Percentiles rank a stretch among this genome's conserved stretches.
Evolutionary conservation across 768 basidiomycete species (phyloP).

Genomic region (Phanerodontia chrysosporium): DNA sequence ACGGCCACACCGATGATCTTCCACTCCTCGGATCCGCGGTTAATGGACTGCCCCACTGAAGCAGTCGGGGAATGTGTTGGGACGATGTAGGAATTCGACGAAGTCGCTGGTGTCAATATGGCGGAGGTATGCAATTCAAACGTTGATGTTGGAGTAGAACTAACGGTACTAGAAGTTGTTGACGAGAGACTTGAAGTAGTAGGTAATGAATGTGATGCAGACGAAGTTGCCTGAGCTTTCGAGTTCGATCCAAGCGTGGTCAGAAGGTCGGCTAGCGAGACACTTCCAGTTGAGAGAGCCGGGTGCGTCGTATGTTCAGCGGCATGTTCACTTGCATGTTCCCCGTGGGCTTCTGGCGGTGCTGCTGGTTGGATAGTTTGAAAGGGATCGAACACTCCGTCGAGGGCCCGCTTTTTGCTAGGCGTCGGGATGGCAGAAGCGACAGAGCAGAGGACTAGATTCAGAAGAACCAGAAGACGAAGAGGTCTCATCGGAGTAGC

Average conservation of each 20-base stretch:
- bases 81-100: background rate
- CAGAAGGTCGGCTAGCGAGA: background rate
- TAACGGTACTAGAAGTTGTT: background rate
- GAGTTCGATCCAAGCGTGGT: background rate
- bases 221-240: background rate
- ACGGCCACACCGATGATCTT: constrained; percentile 67
- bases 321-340: background rate
- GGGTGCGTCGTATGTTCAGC: background rate
- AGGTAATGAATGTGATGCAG: constrained; percentile 1
- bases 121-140: background rate
- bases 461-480: background rate
- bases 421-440: background rate
- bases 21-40: constrained; percentile 49
- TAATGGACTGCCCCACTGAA: background rate
- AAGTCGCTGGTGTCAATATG: background rate
- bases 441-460: background rate
- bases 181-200: background rate
- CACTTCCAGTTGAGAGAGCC: background rate
- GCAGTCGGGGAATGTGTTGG: background rate
- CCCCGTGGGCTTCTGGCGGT: background rate
- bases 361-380: background rate
- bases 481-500: background rate
- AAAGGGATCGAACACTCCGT: constrained; percentile 6
- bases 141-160: background rate
- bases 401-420: background rate